Evolutionary conservation across 768 basidiomycete species (phyloP).

Genomic region (Podaxis sp.): DNA sequence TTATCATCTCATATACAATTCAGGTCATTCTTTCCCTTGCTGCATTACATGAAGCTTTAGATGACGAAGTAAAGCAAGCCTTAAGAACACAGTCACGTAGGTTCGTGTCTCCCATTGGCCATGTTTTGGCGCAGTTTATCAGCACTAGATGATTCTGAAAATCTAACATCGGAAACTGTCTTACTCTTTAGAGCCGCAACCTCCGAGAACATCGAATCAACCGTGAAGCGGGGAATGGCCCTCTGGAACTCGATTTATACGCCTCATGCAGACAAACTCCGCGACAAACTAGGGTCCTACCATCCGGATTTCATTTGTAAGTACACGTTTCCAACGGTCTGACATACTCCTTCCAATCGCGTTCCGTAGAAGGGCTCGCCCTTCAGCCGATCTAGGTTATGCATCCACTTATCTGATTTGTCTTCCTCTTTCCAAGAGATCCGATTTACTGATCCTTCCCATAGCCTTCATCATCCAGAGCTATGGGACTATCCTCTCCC

Average conservation of each 20-base stretch:
- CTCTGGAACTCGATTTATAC: slow-evolving; percentile 88
- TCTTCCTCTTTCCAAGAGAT: slow-evolving; percentile 10
- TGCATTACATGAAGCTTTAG: slow-evolving; percentile 70
- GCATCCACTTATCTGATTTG: slow-evolving; percentile 3
- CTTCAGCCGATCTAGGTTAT: slow-evolving; percentile 5
- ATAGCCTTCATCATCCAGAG: slow-evolving; percentile 83
- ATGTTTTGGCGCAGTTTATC: slow-evolving; percentile 11
- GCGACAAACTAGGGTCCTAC: slow-evolving; percentile 80
- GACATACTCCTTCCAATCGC: slow-evolving; percentile 28
- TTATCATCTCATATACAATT: slow-evolving; percentile 8
- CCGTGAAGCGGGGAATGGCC: slow-evolving; percentile 58
- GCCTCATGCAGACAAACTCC: slow-evolving; percentile 86
- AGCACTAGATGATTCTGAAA: slow-evolving; percentile 9
- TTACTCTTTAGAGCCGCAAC: slow-evolving; percentile 46
- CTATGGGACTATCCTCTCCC: slow-evolving; percentile 76
- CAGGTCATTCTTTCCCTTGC: slow-evolving; percentile 83
- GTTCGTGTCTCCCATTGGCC: slow-evolving; percentile 30
- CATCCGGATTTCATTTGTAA: slow-evolving; percentile 93
- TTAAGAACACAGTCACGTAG: slow-evolving; percentile 65
- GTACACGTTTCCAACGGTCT: slow-evolving; percentile 37
- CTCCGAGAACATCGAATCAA: slow-evolving; percentile 63
- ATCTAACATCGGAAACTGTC: slow-evolving; percentile 14
- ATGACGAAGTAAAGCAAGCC: slow-evolving; percentile 73
- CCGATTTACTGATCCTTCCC: slow-evolving; percentile 18
- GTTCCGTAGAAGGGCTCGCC: slow-evolving; percentile 13